phyloP scores from a whole-genome alignment of 176 grass and related monocot species.

The Carex scoparia region DNA sequence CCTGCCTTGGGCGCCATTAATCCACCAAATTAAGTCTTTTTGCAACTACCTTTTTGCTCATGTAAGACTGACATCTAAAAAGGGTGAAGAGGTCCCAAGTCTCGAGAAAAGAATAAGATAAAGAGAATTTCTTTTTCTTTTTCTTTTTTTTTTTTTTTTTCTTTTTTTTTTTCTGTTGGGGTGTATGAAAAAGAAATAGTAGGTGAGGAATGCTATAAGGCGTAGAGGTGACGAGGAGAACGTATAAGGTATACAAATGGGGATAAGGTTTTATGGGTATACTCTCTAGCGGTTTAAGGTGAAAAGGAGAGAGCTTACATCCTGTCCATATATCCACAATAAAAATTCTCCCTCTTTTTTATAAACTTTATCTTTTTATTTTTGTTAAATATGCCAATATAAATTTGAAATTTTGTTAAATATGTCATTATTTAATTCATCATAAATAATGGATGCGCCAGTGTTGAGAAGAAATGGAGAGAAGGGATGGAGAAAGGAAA shows the following conservation, averaged over 20 bases:
- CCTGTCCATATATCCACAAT: not conserved
- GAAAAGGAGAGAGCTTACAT: conserved; percentile 14
- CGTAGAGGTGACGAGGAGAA: conserved; percentile 30
- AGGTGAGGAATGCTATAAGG: conserved; percentile 25
- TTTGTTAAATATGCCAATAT: not conserved
- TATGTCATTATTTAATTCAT: not conserved
- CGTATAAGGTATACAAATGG: conserved; percentile 26
- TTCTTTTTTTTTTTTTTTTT: not conserved
- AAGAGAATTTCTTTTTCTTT: not conserved
- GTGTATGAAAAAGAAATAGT: not conserved
- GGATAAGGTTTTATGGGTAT: conserved; percentile 46
- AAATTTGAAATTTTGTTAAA: not conserved
- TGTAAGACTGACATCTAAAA: conserved; percentile 18
- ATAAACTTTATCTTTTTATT: not conserved
- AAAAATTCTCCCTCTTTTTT: not conserved
- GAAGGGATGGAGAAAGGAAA: not conserved
- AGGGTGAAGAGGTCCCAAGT: not conserved
- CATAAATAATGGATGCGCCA: not conserved
- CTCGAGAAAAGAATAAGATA: not conserved
- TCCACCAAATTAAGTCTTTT: not conserved
- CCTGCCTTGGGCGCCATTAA: conserved; percentile 89
- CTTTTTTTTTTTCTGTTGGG: not conserved
- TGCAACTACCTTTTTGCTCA: not conserved
- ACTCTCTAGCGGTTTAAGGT: conserved; percentile 17
- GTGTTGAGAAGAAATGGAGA: not conserved